These are phyloP conservation scores for Trichoderma sp. DNA, from an alignment of 2,329 filamentous ascomycete species.

Conservation along the genomic window DNA sequence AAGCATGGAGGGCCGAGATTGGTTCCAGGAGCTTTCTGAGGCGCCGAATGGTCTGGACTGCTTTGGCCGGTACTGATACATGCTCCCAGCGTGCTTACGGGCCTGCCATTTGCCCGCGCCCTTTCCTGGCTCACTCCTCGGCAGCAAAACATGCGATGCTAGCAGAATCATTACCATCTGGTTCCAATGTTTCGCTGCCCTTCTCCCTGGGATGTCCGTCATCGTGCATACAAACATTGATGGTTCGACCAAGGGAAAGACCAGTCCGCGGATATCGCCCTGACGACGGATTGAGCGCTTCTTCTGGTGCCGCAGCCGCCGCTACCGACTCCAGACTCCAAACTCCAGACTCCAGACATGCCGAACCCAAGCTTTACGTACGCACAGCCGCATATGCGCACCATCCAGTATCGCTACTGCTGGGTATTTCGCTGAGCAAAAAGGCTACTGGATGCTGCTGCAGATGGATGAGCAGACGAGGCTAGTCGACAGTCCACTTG, in stretches of 20 bases:
- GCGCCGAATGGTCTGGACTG: neutral
- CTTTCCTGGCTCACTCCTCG: conserved; percentile 22
- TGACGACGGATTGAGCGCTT: conserved; percentile 3
- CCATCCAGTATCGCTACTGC: neutral
- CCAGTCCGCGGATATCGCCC: conserved; percentile 1
- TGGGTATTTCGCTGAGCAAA: neutral
- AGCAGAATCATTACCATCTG: conserved; percentile 6
- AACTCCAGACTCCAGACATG: conserved; percentile 16
- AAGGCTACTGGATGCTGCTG: conserved; percentile 7
- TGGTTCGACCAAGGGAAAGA: neutral
- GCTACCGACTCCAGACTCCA: conserved; percentile 14
- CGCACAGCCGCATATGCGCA: conserved; percentile 2
- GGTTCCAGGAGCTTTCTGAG: neutral
- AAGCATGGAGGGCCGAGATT: conserved; percentile 8
- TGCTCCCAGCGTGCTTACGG: neutral
- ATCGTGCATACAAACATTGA: conserved; percentile 5
- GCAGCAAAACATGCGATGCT: conserved; percentile 16
- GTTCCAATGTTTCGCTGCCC: conserved; percentile 8
- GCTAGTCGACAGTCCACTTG: conserved; percentile 19
- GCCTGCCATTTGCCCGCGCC: conserved; percentile 8
- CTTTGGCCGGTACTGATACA: conserved; percentile 1
- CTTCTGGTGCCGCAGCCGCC: conserved; percentile 15
- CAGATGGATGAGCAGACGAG: conserved; percentile 8
- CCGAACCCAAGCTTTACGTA: neutral
- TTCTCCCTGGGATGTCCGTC: conserved; percentile 7